Conservation (phyloP, 345 rosid species). For the Eucalyptus pauciflora region DNA sequence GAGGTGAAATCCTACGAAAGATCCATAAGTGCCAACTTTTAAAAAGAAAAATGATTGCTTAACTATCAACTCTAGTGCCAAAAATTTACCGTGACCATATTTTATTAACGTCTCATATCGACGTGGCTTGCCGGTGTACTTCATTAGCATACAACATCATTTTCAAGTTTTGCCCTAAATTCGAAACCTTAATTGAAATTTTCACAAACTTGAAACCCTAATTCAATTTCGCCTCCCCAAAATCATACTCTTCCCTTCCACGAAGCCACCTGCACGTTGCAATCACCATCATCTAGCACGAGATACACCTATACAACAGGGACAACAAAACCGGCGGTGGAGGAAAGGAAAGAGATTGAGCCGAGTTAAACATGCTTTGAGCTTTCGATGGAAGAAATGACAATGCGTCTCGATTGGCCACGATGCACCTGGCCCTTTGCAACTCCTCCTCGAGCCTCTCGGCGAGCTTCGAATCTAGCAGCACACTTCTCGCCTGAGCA, state of each 20-base stretch:
- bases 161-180: not conserved
- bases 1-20: not conserved
- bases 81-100: not conserved
- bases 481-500: not conserved
- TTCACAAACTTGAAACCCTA: no score
- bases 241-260: no score
- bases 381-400: no score
- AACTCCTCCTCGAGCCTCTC: not conserved
- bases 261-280: not conserved
- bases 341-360: not conserved
- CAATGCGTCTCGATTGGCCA: no score
- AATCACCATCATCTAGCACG: not conserved
- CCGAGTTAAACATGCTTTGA: not conserved
- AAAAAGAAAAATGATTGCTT: no score
- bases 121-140: rapidly evolving
- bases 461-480: not conserved
- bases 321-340: not conserved
- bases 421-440: not conserved
- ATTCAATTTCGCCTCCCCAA: no score
- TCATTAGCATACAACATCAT: not conserved
- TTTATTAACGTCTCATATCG: not conserved
- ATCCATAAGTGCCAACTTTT: not conserved
- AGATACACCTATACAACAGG: not conserved
- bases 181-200: not conserved
- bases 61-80: not conserved